phyloP scores from a whole-genome alignment of 305 asterid genomes.

The Withania somnifera region DNA sequence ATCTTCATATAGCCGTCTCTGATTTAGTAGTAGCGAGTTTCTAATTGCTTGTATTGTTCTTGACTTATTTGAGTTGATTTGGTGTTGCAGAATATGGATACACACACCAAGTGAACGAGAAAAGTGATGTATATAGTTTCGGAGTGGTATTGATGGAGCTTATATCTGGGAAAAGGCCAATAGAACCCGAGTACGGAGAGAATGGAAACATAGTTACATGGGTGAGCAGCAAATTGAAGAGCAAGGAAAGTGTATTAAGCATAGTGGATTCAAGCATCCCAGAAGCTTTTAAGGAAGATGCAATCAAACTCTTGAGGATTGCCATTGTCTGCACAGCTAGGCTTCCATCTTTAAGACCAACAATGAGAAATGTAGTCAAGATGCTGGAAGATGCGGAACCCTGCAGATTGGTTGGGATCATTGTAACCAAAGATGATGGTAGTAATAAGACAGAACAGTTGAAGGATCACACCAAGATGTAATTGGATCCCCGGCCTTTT shows the following conservation, averaged over 20 bases:
- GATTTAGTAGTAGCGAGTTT: background rate
- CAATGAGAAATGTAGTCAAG: conserved; percentile 76
- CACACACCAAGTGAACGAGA: conserved; percentile 60
- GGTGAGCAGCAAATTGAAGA: conserved; percentile 60
- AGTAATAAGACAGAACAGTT: background rate
- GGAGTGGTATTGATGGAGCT: conserved; percentile 95
- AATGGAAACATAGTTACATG: conserved; percentile 62
- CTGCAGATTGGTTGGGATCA: conserved; percentile 28
- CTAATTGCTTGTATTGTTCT: background rate
- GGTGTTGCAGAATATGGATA: conserved; percentile 62
- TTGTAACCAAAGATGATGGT: conserved; percentile 34
- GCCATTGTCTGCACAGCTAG: conserved; percentile 77
- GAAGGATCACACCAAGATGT: background rate
- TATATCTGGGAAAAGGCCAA: conserved; percentile 74
- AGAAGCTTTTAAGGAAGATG: conserved; percentile 41
- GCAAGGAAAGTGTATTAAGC: conserved; percentile 44
- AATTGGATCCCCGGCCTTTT: background rate
- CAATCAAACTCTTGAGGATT: conserved; percentile 54
- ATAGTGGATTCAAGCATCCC: conserved; percentile 45
- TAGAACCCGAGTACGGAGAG: conserved; percentile 68
- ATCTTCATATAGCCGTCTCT: too few relatives aligned
- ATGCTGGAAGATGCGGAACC: conserved; percentile 74
- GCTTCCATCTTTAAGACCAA: conserved; percentile 67
- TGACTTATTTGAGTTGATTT: background rate
- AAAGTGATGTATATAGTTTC: conserved; percentile 80